phyloP scores from a whole-genome alignment of 768 basidiomycete species.

The Xerocomus spinulosus region DNA sequence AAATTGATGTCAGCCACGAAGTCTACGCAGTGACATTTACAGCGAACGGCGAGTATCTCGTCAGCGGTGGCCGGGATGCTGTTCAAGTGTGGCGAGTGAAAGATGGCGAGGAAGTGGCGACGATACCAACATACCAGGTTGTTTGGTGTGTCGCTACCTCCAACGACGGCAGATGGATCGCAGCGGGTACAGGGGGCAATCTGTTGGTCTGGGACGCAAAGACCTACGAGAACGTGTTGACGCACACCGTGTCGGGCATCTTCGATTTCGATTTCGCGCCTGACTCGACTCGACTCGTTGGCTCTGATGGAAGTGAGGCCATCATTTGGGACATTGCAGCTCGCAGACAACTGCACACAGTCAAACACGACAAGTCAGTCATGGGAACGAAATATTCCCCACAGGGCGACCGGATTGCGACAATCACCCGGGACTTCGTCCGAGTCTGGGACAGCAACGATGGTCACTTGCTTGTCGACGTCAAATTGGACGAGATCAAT shows the following conservation, averaged over 20 bases:
- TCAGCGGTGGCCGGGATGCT: too few species aligned
- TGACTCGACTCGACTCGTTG: conserved; percentile 1
- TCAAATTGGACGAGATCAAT: too few species aligned
- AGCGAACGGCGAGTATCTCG: too few species aligned
- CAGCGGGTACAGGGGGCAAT: too few species aligned
- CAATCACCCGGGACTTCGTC: not conserved
- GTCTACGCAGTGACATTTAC: too few species aligned
- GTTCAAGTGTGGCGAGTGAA: too few species aligned
- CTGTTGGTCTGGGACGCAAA: not conserved
- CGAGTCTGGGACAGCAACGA: not conserved
- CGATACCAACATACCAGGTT: too few species aligned
- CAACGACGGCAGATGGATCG: too few species aligned
- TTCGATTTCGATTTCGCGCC: conserved; percentile 5
- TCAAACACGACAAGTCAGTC: not conserved
- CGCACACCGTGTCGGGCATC: not conserved
- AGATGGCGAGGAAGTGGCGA: too few species aligned
- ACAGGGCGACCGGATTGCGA: conserved; percentile 1
- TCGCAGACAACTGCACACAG: not conserved
- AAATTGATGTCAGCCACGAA: too few species aligned
- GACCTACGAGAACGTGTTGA: not conserved
- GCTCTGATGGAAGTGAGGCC: accelerated
- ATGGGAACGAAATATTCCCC: not conserved
- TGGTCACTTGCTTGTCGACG: not conserved
- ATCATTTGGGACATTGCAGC: not conserved
- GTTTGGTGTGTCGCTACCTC: too few species aligned